Evolutionary conservation across 257 asterid species (phyloP).

Genomic region (Perilla frutescens): DNA sequence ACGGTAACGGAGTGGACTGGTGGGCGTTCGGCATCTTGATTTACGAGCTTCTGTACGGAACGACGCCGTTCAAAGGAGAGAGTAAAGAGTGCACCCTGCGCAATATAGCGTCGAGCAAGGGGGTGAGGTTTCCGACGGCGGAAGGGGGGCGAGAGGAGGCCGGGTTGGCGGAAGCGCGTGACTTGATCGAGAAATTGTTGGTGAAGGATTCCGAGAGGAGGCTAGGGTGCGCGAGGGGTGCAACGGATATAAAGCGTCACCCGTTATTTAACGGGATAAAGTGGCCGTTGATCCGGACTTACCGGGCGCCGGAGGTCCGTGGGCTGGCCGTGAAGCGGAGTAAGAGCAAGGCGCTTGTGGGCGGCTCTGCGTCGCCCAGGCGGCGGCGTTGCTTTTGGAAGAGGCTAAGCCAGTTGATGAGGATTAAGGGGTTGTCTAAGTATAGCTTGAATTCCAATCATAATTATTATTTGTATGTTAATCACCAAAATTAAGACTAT

Average conservation of each 20-base stretch:
- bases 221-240: constrained; percentile 78
- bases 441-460: constrained; percentile 57
- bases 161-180: constrained; percentile 61
- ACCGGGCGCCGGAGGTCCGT: constrained; percentile 80
- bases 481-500: constrained; percentile 31
- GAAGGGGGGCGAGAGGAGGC: constrained; percentile 43
- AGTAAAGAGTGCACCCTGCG: constrained; percentile 89
- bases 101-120: constrained; percentile 71
- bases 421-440: constrained; percentile 51
- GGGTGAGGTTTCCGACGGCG: constrained; percentile 49
- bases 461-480: constrained; percentile 58
- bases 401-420: constrained; percentile 55
- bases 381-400: constrained; percentile 70
- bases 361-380: constrained; percentile 49
- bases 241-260: constrained; percentile 89
- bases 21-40: constrained; percentile 91
- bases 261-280: constrained; percentile 80
- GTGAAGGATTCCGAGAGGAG: constrained; percentile 78
- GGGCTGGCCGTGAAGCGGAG: constrained; percentile 69
- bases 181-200: constrained; percentile 70
- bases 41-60: constrained; percentile 68
- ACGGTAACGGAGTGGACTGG: constrained; percentile 95
- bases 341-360: constrained; percentile 49
- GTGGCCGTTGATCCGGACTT: constrained; percentile 86
- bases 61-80: constrained; percentile 89